Percentiles rank a stretch among this genome's conserved stretches.
Conservation (phyloP, 148 eudicot species). For the Silene latifolia region DNA sequence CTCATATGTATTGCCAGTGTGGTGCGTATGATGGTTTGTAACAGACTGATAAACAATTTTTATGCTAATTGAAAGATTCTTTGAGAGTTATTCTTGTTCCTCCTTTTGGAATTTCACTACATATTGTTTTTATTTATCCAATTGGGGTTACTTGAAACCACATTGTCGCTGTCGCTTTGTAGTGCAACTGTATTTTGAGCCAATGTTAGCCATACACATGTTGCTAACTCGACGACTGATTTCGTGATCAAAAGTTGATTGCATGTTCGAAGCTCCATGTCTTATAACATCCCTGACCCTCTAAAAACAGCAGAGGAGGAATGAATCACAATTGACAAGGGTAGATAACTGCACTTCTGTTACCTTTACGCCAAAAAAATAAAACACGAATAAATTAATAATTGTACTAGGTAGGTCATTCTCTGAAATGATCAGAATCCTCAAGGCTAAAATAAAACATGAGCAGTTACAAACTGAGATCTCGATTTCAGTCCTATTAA, state of each 20-base stretch:
- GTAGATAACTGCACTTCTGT: neutral
- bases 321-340: too few relatives aligned
- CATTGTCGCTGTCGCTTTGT: neutral
- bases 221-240: neutral
- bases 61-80: constrained; percentile 5
- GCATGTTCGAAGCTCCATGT: neutral
- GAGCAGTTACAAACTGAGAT: too few relatives aligned
- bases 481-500: constrained; percentile 1
- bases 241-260: neutral
- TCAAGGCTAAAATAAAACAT: neutral
- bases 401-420: neutral
- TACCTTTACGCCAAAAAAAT: neutral
- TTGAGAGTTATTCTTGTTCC: neutral
- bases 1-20: constrained; percentile 11
- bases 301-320: too few relatives aligned
- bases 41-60: constrained; percentile 11
- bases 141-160: neutral
- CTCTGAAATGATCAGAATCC: constrained; percentile 16
- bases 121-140: neutral
- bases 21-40: constrained; percentile 13
- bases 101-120: neutral
- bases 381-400: neutral
- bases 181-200: neutral
- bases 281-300: too few relatives aligned
- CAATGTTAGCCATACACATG: neutral